Percentiles rank a stretch among this genome's conserved stretches.
Evolutionary conservation across 2,329 filamentous ascomycete genomes (phyloP).

Genomic region (Penicillium sp.): DNA sequence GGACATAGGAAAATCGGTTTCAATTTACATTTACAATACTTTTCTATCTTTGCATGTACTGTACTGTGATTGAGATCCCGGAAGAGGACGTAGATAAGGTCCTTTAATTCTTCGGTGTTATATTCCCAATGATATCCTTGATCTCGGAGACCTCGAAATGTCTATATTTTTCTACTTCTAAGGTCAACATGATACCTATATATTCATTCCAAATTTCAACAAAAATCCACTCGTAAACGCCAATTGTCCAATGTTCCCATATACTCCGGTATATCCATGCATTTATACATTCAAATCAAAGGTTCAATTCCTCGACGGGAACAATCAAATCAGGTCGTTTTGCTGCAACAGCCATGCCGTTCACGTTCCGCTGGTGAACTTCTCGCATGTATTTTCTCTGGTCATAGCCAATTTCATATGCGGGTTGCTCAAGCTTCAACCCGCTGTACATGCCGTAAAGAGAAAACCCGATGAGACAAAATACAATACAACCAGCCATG

Average conservation of each 20-base stretch:
- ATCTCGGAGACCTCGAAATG: background rate
- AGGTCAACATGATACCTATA: background rate
- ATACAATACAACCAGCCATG: constrained; percentile 29
- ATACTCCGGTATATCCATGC: background rate
- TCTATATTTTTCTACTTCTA: background rate
- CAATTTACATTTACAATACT: constrained; percentile 3
- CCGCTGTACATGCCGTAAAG: constrained; percentile 24
- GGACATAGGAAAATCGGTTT: constrained; percentile 13
- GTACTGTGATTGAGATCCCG: constrained; percentile 1
- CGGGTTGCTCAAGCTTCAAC: constrained; percentile 9
- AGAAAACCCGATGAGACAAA: constrained; percentile 19
- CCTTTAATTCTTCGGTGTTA: background rate
- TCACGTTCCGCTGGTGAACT: constrained; percentile 23
- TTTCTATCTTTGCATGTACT: constrained; percentile 10
- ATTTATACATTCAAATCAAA: constrained; percentile 3
- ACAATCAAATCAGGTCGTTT: constrained; percentile 21
- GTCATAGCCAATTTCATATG: constrained; percentile 19
- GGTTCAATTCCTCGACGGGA: constrained; percentile 12
- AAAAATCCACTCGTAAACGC: background rate
- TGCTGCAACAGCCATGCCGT: constrained; percentile 20
- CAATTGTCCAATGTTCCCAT: background rate
- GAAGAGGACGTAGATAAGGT: background rate
- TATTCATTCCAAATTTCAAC: background rate
- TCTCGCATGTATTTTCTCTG: constrained; percentile 33
- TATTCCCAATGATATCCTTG: background rate